Base-by-base conservation (phyloP, 345 rosid genomes). In the Salix arbutifolia region DNA sequence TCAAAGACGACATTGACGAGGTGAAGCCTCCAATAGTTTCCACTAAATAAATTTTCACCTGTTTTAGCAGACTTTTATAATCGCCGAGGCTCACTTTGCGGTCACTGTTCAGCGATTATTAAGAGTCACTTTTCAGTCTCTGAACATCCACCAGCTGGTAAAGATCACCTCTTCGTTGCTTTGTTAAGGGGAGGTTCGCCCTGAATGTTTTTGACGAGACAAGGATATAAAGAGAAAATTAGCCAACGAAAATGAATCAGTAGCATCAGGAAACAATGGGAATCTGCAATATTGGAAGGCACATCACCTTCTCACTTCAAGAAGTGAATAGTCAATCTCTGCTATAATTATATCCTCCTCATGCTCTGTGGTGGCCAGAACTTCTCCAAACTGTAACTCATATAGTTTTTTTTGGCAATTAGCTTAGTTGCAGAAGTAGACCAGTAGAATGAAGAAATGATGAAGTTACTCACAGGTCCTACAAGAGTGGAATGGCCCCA, bases 401-500 rank as follows among this genome's bases (percentile, higher is more conserved):
- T n/a, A 23, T 48, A 8, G 25, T 48, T 17, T 53, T 38, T 60
- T 56, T 17, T 10, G 42, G 42, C 46, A 31, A 62, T 62, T 19
- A 30, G 25, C 48, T 64, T 12, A n/a, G 12, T 17, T 26, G 77
- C 69, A 33, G 71, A 38, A 6, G 35, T 33, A 71, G 7, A n/a
- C 19, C 37, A 25, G 5, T 61, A 42, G 60, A 60, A 46, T 64
- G 9, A 50, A n/a, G 17, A 67, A 40, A 62, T n/a, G 4, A 62
- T 25, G 7, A 10, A 81, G 81, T 70, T 33, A 85, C 97, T 90
- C 78, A 91, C 94, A 4, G 94, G 97, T 84, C 94, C 99, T 25
- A 93, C 87, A 52, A 93, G 92, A 67, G 97, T 93, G 61, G 99
- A 96, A 81, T 96, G 99, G 14, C 99, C 99, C 99, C 99, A 96